Evolutionary conservation across 2,329 filamentous ascomycete species (phyloP).

Genomic region (Apiospora rasikravindrae): DNA sequence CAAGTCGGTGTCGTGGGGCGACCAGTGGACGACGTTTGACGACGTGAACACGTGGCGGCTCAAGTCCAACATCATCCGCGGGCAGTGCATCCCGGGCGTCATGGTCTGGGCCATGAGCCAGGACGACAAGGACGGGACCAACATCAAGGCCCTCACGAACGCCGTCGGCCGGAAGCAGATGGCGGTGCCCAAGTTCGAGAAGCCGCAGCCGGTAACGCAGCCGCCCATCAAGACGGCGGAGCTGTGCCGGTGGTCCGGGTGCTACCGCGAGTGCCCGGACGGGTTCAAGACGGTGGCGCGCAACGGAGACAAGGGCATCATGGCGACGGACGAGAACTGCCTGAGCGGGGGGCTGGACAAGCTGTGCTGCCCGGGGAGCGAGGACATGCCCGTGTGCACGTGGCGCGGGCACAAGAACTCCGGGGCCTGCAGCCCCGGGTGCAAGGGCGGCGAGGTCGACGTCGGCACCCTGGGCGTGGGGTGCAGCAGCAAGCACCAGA

Average conservation of each 20-base stretch:
- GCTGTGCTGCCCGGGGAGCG: slow-evolving; percentile 3
- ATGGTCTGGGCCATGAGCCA: slow-evolving; percentile 14
- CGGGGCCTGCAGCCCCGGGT: slow-evolving; percentile 27
- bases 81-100: slow-evolving; percentile 12
- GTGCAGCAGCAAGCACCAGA: slow-evolving; percentile 25
- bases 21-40: background rate
- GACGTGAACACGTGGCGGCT: background rate
- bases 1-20: background rate
- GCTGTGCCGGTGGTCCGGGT: slow-evolving; percentile 9
- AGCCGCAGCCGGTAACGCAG: slow-evolving; percentile 7
- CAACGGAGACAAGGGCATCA: background rate
- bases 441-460: slow-evolving; percentile 25
- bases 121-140: slow-evolving; percentile 12
- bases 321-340: background rate
- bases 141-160: slow-evolving; percentile 5
- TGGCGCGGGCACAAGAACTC: slow-evolving; percentile 29
- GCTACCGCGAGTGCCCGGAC: slow-evolving; percentile 12
- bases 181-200: slow-evolving; percentile 7
- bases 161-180: slow-evolving; percentile 7
- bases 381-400: slow-evolving; percentile 24
- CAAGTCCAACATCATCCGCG: slow-evolving; percentile 3
- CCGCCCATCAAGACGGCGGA: background rate
- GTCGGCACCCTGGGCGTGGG: slow-evolving; percentile 22
- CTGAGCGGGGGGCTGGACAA: slow-evolving; percentile 1
- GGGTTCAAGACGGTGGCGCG: slow-evolving; percentile 9